phyloP scores from a whole-genome alignment of 1,284 basidiomycete genomes.

The Apiotrichum veenhuisii region DNA sequence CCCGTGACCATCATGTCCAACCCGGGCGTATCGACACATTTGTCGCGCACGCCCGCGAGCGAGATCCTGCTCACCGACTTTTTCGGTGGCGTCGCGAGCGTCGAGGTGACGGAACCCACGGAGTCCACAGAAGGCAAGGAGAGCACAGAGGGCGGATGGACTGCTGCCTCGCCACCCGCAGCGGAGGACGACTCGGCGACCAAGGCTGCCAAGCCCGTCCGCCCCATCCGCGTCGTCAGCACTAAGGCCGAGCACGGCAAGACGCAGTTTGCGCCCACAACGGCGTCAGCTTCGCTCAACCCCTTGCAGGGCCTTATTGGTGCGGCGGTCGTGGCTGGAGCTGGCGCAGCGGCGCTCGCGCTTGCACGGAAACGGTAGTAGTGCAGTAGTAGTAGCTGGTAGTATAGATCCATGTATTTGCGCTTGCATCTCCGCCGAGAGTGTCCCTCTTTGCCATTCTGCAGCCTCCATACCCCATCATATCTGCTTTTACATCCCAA shows the following conservation, averaged over 20 bases:
- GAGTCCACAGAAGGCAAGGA: not conserved
- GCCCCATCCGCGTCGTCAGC: not conserved
- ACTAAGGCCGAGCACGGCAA: not conserved
- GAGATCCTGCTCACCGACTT: conserved; percentile 88
- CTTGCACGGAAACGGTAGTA: not conserved
- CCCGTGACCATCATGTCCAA: conserved; percentile 71
- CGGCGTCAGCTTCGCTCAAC: not conserved
- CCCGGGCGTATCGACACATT: conserved; percentile 78
- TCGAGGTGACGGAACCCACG: conserved; percentile 54
- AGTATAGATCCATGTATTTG: not conserved
- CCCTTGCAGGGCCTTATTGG: not conserved
- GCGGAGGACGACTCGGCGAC: not conserved
- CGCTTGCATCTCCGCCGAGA: too few species aligned
- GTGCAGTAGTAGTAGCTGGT: too few species aligned
- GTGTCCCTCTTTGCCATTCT: not conserved
- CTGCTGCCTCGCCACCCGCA: not conserved
- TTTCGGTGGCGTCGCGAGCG: conserved; percentile 79
- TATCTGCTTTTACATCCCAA: too few species aligned
- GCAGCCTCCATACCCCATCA: too few species aligned
- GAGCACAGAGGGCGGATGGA: not conserved
- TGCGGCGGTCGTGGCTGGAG: not conserved
- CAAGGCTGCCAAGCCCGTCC: not conserved
- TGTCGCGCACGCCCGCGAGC: conserved; percentile 62
- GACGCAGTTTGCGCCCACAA: not conserved
- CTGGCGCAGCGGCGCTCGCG: not conserved